Percentiles rank a stretch among this genome's conserved stretches.
phyloP scores from a whole-genome alignment of 345 rosid species.

The Firmiana major region DNA sequence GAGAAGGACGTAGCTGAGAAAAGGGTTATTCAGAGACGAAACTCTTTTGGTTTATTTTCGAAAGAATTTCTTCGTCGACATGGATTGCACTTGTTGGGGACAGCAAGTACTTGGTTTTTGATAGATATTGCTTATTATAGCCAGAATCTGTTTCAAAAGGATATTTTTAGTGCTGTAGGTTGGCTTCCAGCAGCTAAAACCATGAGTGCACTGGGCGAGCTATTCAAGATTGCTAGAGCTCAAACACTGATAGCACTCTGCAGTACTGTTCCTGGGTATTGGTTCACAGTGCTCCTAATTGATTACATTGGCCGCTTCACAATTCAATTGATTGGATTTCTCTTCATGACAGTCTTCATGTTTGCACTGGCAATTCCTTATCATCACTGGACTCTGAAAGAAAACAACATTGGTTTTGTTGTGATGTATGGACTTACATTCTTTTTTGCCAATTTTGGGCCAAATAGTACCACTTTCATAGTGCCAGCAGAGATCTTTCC shows the following conservation, averaged over 20 bases:
- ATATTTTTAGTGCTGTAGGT: constrained; percentile 6
- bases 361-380: constrained; percentile 10
- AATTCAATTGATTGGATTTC: constrained; percentile 14
- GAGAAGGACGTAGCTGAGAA: constrained; percentile 18
- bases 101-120: background rate
- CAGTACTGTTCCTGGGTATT: constrained; percentile 10
- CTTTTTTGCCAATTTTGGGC: constrained; percentile 18
- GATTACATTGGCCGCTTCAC: constrained; percentile 3
- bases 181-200: constrained; percentile 4
- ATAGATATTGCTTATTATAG: constrained; percentile 11
- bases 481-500: constrained; percentile 17
- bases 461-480: constrained; percentile 7
- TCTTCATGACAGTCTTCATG: constrained; percentile 18
- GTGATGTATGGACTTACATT: background rate
- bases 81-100: constrained; percentile 8
- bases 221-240: constrained; percentile 11
- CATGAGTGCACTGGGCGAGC: background rate
- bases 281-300: background rate
- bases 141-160: constrained; percentile 15
- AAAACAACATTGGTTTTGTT: constrained; percentile 4
- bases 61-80: constrained; percentile 6
- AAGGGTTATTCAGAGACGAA: background rate
- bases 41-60: background rate
- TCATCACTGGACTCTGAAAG: constrained; percentile 13
- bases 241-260: constrained; percentile 11